A percentile compares a stretch with the other conserved stretches of the same genome.
phyloP scores from a whole-genome alignment of 2,329 filamentous ascomycete species.

The Fusarium stilboides region DNA sequence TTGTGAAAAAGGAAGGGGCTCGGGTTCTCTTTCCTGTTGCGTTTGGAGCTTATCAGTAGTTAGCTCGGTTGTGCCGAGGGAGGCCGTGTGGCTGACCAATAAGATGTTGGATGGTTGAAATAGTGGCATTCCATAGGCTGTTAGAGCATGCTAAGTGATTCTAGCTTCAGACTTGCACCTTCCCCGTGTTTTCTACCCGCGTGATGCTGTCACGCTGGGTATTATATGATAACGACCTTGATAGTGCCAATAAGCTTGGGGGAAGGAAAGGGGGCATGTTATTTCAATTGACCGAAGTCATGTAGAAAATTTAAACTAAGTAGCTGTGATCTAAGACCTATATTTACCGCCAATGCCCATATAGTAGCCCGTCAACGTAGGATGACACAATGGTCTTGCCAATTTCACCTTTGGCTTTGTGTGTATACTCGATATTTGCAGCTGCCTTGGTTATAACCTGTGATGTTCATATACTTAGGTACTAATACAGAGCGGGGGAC shows the following conservation, averaged over 20 bases:
- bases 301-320: too few relatives aligned
- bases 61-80: slow-evolving; percentile 10
- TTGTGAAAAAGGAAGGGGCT: slow-evolving; percentile 26
- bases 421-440: background rate
- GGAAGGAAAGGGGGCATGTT: slow-evolving; percentile 3
- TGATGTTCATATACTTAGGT: background rate
- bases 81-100: slow-evolving; percentile 22
- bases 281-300: too few relatives aligned
- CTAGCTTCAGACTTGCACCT: slow-evolving; percentile 13
- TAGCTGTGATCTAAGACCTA: too few relatives aligned
- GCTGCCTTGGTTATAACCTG: background rate
- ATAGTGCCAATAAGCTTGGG: slow-evolving; percentile 3
- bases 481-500: background rate
- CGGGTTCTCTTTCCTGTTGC: slow-evolving; percentile 32
- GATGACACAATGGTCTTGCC: background rate
- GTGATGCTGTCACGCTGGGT: background rate
- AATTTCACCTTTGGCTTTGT: background rate
- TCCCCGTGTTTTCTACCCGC: slow-evolving; percentile 18
- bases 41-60: slow-evolving; percentile 20
- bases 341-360: background rate
- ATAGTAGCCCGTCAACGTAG: background rate
- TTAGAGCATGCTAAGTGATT: background rate
- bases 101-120: background rate
- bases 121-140: slow-evolving; percentile 3
- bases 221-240: background rate